Base-by-base conservation (phyloP, 2,329 filamentous ascomycete genomes). In the Alternaria longipes region DNA sequence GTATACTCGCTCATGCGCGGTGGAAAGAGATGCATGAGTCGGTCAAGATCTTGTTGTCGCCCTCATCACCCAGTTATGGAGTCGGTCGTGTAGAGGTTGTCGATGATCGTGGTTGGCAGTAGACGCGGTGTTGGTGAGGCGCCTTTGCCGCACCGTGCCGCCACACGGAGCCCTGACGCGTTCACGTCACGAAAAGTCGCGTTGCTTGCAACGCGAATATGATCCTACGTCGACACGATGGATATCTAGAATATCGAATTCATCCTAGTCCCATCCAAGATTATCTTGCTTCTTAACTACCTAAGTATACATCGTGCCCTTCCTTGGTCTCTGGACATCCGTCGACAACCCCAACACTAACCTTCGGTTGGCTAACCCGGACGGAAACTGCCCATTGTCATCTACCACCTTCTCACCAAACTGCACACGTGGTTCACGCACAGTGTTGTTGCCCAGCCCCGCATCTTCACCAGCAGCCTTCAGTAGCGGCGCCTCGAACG, bases 371-470 rank as follows among this genome's bases (percentile, higher is more conserved):
- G 16, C 16, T 4, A 7, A 9, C 0, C 34, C 0, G 3, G 34
- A 7, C 2, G 0, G 16, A 9, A 14, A 34, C 32, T 32, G 9
- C 9, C 30, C 30, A 0, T 32, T 1, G 1, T 32, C 11, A 12
- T 12, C 9, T 0, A 9, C 9, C 11, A 32, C 9, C 30, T 32
- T 32, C 11, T 32, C 9, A 12, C 30, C 30, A 4, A 32, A 32
- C 30, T 32, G 30, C 9, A 32, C 30, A 12, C 30, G 30, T 12
- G 9, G 9, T 32, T 32, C 30, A 1, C 9, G 9, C 9, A 1
- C 30, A 12, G 30, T 32, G 3, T 12, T 1, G 0, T 12, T 3
- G 2, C 1, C 5, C 2, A 2, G 0, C 1, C 9, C 9, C 11
- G 30, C 30, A 4, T 32, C 3, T 12, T 12, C 3, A 0, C 30